Base-by-base conservation (phyloP, 148 eudicot species). In the Spergularia marina region DNA sequence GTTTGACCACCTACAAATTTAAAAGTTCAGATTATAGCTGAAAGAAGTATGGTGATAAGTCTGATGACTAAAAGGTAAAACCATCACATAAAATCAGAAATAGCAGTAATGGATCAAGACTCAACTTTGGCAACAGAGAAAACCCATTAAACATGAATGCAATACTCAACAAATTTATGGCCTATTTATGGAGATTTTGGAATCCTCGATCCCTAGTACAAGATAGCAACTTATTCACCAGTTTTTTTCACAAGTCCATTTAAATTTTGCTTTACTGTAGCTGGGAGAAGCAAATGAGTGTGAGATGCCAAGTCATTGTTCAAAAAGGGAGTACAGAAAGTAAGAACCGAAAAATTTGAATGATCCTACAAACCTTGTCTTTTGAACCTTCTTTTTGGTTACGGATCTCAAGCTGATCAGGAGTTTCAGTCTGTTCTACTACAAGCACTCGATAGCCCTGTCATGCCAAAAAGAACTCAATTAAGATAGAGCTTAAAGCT, bases 371-470 rank as follows among this genome's bases (percentile, higher is more conserved):
- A 59, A 95, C 99, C 98, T 95, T 95, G 82, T 95, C 99, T 87
- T 89, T 95, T 17, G 92, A 88, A 78, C 99, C 98, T 53, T 87
- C 82, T 71, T 89, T 89, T 82, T 71, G 88, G 79, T 96, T 89
- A 74, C 99, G 99, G 60, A 84, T 72, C 74, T 92, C 98, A 81
- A 92, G 90, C 85, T 95, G 99, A 55, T 87, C 89, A 72, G 99
- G 99, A 41, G 99, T 95, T 84, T 95, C 99, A 69, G 94, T 92
- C 85, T 95, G 99, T 89, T 95, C 99, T 69, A 95, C 92, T 70
- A 95, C 98, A 81, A 95, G 94, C 74, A 95, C 97, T 70, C 99
- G 85, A 80, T 91, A 95, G 47, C 99, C 99, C 99, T 95, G 89
- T 71, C 79, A 76, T 69, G 41, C 55, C 70, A 65, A 63, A 53